Base-by-base conservation (phyloP, 1,139 yeast species). In the Saccharomyces hybrid region DNA sequence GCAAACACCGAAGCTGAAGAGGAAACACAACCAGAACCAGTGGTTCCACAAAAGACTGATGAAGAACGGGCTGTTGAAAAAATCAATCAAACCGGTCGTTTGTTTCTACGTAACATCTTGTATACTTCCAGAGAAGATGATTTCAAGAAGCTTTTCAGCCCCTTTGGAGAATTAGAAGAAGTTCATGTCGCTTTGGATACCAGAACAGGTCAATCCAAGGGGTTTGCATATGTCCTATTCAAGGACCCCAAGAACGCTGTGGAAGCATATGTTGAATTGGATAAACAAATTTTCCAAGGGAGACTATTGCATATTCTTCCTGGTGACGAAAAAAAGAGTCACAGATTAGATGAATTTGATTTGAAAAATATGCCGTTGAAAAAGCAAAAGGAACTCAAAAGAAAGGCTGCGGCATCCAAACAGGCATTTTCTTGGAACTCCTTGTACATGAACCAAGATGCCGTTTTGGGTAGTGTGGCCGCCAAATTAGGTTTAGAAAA, bases 391-490 rank as follows among this genome's bases (percentile, higher is more conserved):
- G 96, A 89, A 64, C 74, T 93, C 64, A 88, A 86, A 70, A 83
- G 85, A 63, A 88, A 88, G 66, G 85, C 84, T 23, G 88, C 84
- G 62, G 98, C 99, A 0, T 73, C 91, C 0, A 88, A 86, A 68
- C 78, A 83, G 47, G 93, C 88, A 64, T 93, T 93, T 71, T 84
- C 91, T 64, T 93, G 99, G 99, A 93, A 93, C 67, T 88, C 98
- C 0, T 77, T 93, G 51, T 93, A 82, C 67, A 82, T 95, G 85
- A 93, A 88, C 66, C 83, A 78, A 53, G 97, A 93, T 72, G 96
- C 99, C 0, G 96, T 93, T 14, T 75, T 95, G 71, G 93, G 88
- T 51, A 85, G 95, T 50, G 95, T 91, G 46, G 97, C 99, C 0
- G 71, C 81, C 16, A 85, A 85, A 63, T 73, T 95, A 72, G 98